Evolutionary conservation across 495 filamentous ascomycete species (phyloP).

Genomic region (Penicillium angulare): DNA sequence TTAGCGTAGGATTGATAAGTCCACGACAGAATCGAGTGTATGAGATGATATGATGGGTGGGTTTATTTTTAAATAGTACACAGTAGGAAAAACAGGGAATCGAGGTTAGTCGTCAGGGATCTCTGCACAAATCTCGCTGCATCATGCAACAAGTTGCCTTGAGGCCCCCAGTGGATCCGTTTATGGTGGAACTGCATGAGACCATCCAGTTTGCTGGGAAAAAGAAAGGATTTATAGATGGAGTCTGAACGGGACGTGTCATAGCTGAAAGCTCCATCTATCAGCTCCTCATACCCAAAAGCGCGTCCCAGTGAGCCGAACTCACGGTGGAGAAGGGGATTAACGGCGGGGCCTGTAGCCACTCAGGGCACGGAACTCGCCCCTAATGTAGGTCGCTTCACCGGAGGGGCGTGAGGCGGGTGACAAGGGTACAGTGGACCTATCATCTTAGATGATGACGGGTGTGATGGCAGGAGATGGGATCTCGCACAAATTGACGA

Average conservation of each 20-base stretch:
- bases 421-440: conserved; percentile 11
- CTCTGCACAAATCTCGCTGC: too few species aligned
- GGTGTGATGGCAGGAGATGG: too few species aligned
- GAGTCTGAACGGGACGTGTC: neutral
- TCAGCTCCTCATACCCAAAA: conserved; percentile 14
- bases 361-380: conserved; percentile 9
- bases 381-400: conserved; percentile 17
- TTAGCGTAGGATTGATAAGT: too few species aligned
- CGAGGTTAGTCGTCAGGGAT: too few species aligned
- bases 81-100: neutral
- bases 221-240: neutral
- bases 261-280: conserved; percentile 19
- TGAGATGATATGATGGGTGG: too few species aligned
- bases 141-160: neutral
- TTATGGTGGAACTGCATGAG: conserved; percentile 1
- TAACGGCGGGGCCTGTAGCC: conserved; percentile 19
- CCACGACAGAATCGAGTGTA: too few species aligned
- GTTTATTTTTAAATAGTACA: too few species aligned
- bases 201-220: neutral
- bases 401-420: conserved; percentile 8
- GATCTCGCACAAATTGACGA: too few species aligned
- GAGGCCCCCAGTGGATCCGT: neutral
- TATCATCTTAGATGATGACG: conserved; percentile 11
- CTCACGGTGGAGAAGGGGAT: conserved; percentile 17
- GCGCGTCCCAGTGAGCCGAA: conserved; percentile 15